Base-by-base conservation (phyloP, 1,284 basidiomycete genomes). In the Boletus hoseneyae region DNA sequence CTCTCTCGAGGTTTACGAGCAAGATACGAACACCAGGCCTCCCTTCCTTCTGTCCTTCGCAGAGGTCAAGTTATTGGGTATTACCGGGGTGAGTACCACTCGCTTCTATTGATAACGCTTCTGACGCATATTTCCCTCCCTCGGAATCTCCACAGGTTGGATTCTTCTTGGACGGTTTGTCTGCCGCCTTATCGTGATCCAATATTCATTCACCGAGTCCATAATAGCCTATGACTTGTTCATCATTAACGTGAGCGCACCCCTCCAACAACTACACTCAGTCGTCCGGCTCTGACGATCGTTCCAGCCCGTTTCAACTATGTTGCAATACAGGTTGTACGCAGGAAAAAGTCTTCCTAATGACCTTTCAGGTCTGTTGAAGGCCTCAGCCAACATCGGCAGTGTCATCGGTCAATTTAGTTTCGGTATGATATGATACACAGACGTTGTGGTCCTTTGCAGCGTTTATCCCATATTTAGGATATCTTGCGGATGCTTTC, bases 271-370 rank as follows among this genome's bases (percentile, higher is more conserved):
- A 5, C 13, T 13, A 6, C 33, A 33, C 0, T 42, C 16, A 10
- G 9, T n/a, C 8, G 12, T 21, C 51, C 18, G 41, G 0, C 9
- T 15, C 30, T 45, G 12, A n/a, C 15, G 29, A 35, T 27, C 25
- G 9, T 35, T 38, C 19, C 54, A 85, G 83, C 83, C 86, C 41
- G 85, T 87, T 15, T 70, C 85, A 5, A 85, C 82, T 3, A 88
- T 89, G 86, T 73, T 90, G 11, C 84, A 87, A 63, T 88, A 81
- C 59, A 77, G 85, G 41, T 74, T 89, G 33, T 88, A 85, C 56
- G 73, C 69, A 45, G 82, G 81, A 11, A 52, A 62, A 0, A 59
- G 67, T 30, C 74, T 87, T 18, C 85, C 85, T 0, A 52, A 74
- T 0, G 75, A 78, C 40, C 73, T 85, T 3, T 71, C 84, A 62